phyloP scores from a whole-genome alignment of 2,329 filamentous ascomycete species.

The Phyllosticta citribraziliensis region DNA sequence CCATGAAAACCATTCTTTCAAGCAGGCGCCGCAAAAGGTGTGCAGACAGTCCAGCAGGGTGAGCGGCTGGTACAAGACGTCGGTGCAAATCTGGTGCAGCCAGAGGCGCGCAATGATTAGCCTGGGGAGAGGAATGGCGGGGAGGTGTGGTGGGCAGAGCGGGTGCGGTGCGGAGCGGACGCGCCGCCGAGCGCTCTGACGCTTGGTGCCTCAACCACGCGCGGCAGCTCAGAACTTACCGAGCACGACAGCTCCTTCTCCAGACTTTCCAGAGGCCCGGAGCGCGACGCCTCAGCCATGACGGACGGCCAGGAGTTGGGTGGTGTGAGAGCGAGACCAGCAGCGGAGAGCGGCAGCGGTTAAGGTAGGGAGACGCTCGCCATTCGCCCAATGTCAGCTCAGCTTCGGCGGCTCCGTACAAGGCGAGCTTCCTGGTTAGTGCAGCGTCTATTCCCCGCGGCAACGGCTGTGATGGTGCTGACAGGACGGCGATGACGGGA shows the following conservation, averaged over 20 bases:
- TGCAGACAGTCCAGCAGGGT: constrained; percentile 89
- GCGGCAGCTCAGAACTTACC: constrained; percentile 47
- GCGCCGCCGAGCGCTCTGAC: constrained; percentile 5
- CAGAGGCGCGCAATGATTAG: neutral
- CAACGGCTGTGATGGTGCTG: neutral
- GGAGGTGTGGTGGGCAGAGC: neutral
- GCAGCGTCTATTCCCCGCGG: neutral
- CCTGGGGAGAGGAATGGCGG: neutral
- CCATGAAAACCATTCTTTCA: constrained; percentile 92
- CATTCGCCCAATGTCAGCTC: neutral
- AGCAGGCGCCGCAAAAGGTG: constrained; percentile 89
- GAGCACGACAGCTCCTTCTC: constrained; percentile 94
- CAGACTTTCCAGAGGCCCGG: constrained; percentile 44
- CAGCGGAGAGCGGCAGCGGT: neutral
- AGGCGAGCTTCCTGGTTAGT: neutral
- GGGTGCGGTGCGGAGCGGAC: constrained; percentile 3
- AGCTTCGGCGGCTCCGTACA: neutral
- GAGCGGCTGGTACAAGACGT: constrained; percentile 82
- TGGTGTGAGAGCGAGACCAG: neutral
- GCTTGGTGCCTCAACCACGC: neutral
- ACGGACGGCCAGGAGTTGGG: neutral
- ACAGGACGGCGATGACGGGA: neutral
- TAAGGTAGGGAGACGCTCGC: neutral
- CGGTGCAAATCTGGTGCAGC: constrained; percentile 74
- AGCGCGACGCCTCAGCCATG: neutral